A percentile compares a stretch with the other conserved stretches of the same genome.
phyloP scores from a whole-genome alignment of 768 basidiomycete genomes.

The Epithele typhae region DNA sequence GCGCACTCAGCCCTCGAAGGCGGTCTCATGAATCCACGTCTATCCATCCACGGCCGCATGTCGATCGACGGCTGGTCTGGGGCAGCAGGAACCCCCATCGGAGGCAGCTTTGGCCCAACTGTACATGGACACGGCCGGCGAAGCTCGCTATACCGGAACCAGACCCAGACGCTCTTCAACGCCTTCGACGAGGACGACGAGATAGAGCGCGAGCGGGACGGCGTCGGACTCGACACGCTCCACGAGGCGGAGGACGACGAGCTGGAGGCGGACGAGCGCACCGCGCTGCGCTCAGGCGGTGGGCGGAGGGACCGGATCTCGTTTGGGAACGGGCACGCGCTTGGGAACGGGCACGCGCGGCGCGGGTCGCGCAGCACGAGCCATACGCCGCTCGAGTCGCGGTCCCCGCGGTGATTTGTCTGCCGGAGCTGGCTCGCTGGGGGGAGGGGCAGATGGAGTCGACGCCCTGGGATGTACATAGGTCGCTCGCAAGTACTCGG shows the following conservation, averaged over 20 bases:
- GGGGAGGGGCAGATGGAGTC: no score
- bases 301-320: conserved; percentile 11
- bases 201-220: conserved; percentile 33
- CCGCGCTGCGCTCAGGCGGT: conserved; percentile 36
- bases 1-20: conserved; percentile 54
- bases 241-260: conserved; percentile 57
- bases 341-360: conserved; percentile 3
- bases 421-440: no score
- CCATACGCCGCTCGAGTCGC: conserved; percentile 43
- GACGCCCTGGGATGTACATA: no score
- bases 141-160: conserved; percentile 61
- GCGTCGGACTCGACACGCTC: conserved; percentile 57
- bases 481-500: no score
- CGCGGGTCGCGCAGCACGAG: conserved; percentile 50
- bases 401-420: conserved; percentile 10
- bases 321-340: conserved; percentile 8
- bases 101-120: conserved; percentile 30
- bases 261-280: conserved; percentile 41
- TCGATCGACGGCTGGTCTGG: conserved; percentile 77
- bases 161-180: conserved; percentile 66
- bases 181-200: conserved; percentile 66
- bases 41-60: conserved; percentile 76
- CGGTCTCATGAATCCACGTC: conserved; percentile 70
- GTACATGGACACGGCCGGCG: conserved; percentile 62
- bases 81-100: conserved; percentile 26